Evolutionary conservation across 352 stramenopile genomes (phyloP).

Genomic region (Pythium graminicola): DNA sequence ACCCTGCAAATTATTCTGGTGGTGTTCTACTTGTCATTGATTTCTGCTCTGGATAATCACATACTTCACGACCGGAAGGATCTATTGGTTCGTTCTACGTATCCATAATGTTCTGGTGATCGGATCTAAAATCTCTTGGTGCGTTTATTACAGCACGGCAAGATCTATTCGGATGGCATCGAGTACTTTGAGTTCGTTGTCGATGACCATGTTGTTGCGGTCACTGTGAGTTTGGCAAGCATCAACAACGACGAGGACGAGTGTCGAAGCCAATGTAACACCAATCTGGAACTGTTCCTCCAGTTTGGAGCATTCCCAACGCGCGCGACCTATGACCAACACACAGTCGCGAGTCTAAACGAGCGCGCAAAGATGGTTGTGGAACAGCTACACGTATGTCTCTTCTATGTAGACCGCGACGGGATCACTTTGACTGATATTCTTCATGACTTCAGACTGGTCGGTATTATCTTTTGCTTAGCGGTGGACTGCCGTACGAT

Average conservation of each 20-base stretch:
- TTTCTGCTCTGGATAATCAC: not conserved
- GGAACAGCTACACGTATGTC: conserved; percentile 19
- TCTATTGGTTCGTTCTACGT: conserved; percentile 8
- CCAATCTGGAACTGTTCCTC: conserved; percentile 14
- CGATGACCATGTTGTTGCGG: conserved; percentile 3
- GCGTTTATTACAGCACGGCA: conserved; percentile 14
- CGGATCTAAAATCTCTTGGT: not conserved
- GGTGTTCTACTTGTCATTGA: not conserved
- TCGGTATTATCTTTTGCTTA: conserved; percentile 10
- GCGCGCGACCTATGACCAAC: conserved; percentile 5
- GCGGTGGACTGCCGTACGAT: conserved; percentile 9
- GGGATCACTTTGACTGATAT: not conserved
- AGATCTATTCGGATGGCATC: conserved; percentile 20
- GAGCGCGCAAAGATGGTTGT: not conserved
- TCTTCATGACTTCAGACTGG: conserved; percentile 4
- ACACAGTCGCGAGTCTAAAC: not conserved
- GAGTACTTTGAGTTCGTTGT: conserved; percentile 26
- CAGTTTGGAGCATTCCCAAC: conserved; percentile 15
- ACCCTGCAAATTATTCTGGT: not conserved
- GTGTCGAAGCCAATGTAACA: not conserved
- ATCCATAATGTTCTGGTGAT: not conserved
- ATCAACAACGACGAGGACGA: not conserved
- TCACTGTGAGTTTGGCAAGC: not conserved
- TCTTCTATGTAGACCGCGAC: not conserved
- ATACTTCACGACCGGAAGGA: conserved; percentile 4